phyloP scores from a whole-genome alignment of 225 moss, liverwort and hornwort species.

The Climacium dendroides region DNA sequence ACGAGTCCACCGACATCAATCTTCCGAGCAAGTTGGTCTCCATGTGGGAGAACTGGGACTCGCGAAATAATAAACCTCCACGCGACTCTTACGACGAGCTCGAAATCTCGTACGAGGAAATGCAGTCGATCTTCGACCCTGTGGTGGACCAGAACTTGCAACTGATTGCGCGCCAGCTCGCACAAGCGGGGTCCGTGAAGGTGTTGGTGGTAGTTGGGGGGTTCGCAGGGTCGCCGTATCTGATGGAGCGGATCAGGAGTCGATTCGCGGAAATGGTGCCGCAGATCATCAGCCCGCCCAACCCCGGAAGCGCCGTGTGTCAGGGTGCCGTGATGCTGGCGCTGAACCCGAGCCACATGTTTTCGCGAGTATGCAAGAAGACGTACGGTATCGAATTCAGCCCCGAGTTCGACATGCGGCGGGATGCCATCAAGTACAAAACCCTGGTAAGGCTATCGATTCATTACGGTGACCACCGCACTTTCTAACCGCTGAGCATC shows the following conservation, averaged over 20 bases:
- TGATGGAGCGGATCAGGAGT: conserved; percentile 15
- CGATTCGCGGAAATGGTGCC: neutral
- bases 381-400: conserved; percentile 26
- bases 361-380: conserved; percentile 31
- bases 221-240: conserved; percentile 51
- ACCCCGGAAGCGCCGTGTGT: conserved; percentile 51
- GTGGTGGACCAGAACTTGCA: conserved; percentile 12
- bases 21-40: conserved; percentile 5
- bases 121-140: conserved; percentile 35
- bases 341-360: conserved; percentile 5
- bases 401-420: neutral
- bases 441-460: neutral
- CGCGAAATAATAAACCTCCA: neutral
- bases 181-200: neutral
- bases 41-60: conserved; percentile 29
- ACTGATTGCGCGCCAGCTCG: conserved; percentile 19
- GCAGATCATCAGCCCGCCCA: conserved; percentile 26
- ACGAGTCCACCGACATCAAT: neutral
- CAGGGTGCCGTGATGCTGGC: conserved; percentile 57
- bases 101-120: conserved; percentile 11
- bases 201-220: conserved; percentile 50
- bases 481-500: neutral
- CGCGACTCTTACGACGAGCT: conserved; percentile 21
- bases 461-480: neutral
- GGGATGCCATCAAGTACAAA: neutral